Base-by-base conservation (phyloP, 2,329 filamentous ascomycete species). In the Magnaporthiopsis poae region DNA sequence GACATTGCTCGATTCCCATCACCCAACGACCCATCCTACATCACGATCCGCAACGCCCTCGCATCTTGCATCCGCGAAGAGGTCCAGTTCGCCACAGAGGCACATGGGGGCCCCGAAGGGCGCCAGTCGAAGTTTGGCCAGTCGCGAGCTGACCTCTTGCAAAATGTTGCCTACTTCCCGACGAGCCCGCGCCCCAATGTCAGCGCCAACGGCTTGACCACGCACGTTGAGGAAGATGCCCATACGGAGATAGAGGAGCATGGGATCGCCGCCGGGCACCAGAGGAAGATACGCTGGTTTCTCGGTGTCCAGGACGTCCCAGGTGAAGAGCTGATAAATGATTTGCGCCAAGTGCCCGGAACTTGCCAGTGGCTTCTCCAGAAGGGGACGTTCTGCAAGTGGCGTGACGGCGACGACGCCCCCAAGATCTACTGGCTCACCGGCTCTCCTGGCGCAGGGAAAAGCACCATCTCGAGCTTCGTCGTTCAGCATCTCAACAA, bases 1-100 rank as follows among this genome's bases (percentile, higher is more conserved):
- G 65, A 71, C 25, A 70, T 76, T 7, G 73, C 73, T 60, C 71
- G 70, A 63, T 77, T 70, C 56, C 63, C 69, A 8, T 70, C 69
- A 0, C 67, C 27, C 1, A 62, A 60, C 21, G 74, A 77, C 13
- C 64, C 72, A 1, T 69, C 70, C 1, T 77, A 74, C 33, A 33
- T 71, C 1, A 68, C 70, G 0, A 66, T 77, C 0, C 67, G 71
- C 5, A 76, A 76, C 39, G 69, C 72, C 0, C 39, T 75, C 2
- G 71, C 72, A 0, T 71, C 67, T 0, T 62, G 69, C 1, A 64
- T 71, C 0, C 2, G 65, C 63, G 8, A n/a, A 36, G 36, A 18
- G 18, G 13, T 29, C 27, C 7, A 29, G 18, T 62, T 31, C 4
- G 31, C 8, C 52, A 63, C n/a, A 2, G 66, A 70, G 29, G 62